Percentiles rank a stretch among this genome's conserved stretches.
Conservation (phyloP, 805 yeast genomes). For the Cyberlindnera lachancei region DNA sequence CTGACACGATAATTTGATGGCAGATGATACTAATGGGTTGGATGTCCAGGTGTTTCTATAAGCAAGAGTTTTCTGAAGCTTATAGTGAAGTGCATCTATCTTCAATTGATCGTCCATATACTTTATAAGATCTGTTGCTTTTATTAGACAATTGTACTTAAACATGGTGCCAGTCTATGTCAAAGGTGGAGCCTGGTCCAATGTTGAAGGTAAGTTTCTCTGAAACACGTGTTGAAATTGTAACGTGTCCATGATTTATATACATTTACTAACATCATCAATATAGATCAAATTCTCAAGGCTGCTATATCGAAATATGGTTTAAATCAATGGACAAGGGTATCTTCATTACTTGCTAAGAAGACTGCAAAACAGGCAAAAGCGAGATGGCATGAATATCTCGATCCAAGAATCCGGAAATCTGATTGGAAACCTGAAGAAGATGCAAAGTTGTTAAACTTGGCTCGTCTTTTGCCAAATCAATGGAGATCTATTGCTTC, state of each 20-base stretch:
- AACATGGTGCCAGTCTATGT: constrained; percentile 58
- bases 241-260: no score
- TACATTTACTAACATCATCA: constrained; percentile 1
- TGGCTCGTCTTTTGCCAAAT: constrained; percentile 72
- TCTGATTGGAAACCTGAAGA: constrained; percentile 67
- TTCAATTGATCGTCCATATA: no score
- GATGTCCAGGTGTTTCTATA: no score
- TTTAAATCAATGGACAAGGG: constrained; percentile 88
- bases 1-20: no score
- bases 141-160: no score
- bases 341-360: constrained; percentile 75
- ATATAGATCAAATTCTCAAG: constrained; percentile 41
- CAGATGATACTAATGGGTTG: no score
- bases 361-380: constrained; percentile 90
- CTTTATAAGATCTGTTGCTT: no score
- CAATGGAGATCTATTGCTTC: constrained; percentile 94
- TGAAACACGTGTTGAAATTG: no score
- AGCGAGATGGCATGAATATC: constrained; percentile 86
- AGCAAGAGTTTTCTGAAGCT: no score
- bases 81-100: no score
- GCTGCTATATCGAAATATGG: constrained; percentile 95
- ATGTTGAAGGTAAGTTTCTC: constrained; percentile 62
- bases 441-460: constrained; percentile 59
- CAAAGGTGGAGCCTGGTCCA: constrained; percentile 89
- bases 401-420: constrained; percentile 65